phyloP scores from a whole-genome alignment of 2,329 filamentous ascomycete genomes.

The Zymoseptoria passerinii region DNA sequence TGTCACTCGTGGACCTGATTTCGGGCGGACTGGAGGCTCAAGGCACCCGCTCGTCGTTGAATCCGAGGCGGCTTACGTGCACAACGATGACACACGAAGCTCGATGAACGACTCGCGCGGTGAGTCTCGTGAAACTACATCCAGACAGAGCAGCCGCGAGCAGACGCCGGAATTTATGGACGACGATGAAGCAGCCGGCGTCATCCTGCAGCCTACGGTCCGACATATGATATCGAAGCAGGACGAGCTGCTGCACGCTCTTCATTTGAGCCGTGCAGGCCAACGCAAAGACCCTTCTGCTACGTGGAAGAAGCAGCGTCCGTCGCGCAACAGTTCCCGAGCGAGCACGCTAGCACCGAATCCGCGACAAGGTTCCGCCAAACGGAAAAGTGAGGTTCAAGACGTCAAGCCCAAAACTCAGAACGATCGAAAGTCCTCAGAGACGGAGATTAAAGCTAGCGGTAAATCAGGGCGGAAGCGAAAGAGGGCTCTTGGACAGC shows the following conservation, averaged over 20 bases:
- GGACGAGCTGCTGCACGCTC: slow-evolving; percentile 58
- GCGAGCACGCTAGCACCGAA: background rate
- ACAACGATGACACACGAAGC: background rate
- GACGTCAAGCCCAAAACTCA: background rate
- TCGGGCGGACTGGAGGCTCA: background rate
- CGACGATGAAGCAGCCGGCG: slow-evolving; percentile 61
- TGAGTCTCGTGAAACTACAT: background rate
- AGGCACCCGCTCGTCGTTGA: background rate
- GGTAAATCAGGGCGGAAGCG: slow-evolving; percentile 1
- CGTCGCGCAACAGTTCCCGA: slow-evolving; percentile 1
- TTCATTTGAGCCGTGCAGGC: slow-evolving; percentile 49
- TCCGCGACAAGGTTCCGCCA: background rate
- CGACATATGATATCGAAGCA: slow-evolving; percentile 62
- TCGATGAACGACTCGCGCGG: background rate
- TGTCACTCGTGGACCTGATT: background rate
- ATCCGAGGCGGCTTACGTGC: background rate
- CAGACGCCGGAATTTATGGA: slow-evolving; percentile 49
- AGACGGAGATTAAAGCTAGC: background rate
- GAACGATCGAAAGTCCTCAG: background rate
- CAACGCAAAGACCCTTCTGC: slow-evolving; percentile 14
- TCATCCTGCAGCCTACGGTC: slow-evolving; percentile 58
- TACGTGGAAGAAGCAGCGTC: slow-evolving; percentile 4
- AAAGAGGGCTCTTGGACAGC: slow-evolving; percentile 35
- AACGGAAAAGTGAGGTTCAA: slow-evolving; percentile 5
- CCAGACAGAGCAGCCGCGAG: background rate